phyloP scores from a whole-genome alignment of 768 basidiomycete species.

The Zangia roseola region DNA sequence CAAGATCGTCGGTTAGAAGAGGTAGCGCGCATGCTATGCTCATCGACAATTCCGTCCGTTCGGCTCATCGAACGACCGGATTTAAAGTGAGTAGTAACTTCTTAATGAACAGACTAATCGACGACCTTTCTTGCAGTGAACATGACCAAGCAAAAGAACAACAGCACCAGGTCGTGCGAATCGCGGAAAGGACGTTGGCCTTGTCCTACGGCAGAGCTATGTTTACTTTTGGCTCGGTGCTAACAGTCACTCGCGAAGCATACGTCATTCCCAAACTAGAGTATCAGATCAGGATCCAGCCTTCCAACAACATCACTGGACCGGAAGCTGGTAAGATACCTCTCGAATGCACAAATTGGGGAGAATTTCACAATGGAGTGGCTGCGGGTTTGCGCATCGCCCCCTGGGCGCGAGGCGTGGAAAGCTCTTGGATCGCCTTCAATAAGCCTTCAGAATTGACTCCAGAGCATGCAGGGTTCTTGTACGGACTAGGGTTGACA shows the following conservation, averaged over 20 bases:
- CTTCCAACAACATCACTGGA: slow-evolving; percentile 59
- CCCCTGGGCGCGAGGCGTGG: slow-evolving; percentile 69
- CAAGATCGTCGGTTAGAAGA: slow-evolving; percentile 90
- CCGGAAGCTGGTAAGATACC: slow-evolving; percentile 75
- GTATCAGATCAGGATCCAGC: slow-evolving; percentile 70
- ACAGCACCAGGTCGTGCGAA: slow-evolving; percentile 73
- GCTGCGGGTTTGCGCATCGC: slow-evolving; percentile 87
- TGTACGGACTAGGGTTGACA: slow-evolving; percentile 87
- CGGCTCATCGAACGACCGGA: slow-evolving; percentile 65
- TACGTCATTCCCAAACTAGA: slow-evolving; percentile 80
- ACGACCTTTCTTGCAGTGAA: slow-evolving; percentile 53
- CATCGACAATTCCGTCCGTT: slow-evolving; percentile 68
- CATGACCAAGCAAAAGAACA: slow-evolving; percentile 86
- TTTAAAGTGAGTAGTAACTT: slow-evolving; percentile 50
- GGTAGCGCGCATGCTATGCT: slow-evolving; percentile 87
- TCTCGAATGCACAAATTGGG: slow-evolving; percentile 78
- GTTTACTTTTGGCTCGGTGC: slow-evolving; percentile 86
- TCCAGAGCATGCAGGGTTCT: slow-evolving; percentile 94
- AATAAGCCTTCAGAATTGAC: slow-evolving; percentile 90
- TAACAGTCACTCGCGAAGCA: slow-evolving; percentile 72
- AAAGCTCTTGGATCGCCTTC: slow-evolving; percentile 95
- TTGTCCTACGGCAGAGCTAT: slow-evolving; percentile 88
- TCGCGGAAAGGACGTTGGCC: slow-evolving; percentile 87
- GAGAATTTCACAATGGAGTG: slow-evolving; percentile 98
- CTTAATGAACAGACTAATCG: background rate